Conservation (phyloP, 441 rosid species). For the Populus hybrid region DNA sequence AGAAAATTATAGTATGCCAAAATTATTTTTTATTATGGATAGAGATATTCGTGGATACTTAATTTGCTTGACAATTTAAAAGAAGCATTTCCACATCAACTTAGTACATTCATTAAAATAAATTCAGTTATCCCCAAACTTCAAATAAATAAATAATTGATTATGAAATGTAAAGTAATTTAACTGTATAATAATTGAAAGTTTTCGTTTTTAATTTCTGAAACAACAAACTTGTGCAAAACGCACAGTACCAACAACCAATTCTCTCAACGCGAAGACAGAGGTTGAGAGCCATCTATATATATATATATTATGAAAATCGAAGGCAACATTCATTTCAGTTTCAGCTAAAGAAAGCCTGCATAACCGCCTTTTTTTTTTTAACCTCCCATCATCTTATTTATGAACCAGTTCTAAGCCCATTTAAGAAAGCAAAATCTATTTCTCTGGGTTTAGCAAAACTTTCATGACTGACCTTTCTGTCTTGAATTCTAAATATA, state of each 20-base stretch:
- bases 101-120: too few species aligned
- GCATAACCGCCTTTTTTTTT: slow-evolving; percentile 11
- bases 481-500: neutral
- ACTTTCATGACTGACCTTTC: slow-evolving; percentile 24
- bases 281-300: neutral
- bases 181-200: too few species aligned
- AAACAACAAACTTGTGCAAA: too few species aligned
- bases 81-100: too few species aligned
- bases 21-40: too few species aligned
- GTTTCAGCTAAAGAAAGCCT: slow-evolving; percentile 7
- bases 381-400: slow-evolving; percentile 17
- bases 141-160: too few species aligned
- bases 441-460: slow-evolving; percentile 9
- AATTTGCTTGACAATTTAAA: too few species aligned
- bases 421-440: slow-evolving; percentile 7
- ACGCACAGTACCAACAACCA: neutral
- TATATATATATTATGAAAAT: neutral
- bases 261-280: neutral
- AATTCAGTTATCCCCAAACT: too few species aligned
- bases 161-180: too few species aligned
- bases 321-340: neutral
- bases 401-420: neutral
- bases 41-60: too few species aligned
- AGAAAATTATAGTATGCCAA: too few species aligned
- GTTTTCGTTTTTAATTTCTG: neutral